A percentile compares a stretch with the other conserved stretches of the same genome.
These are phyloP conservation scores for Yamadazyma sp. DNA, from an alignment of 1,139 yeast genomes.

Conservation along the genomic window DNA sequence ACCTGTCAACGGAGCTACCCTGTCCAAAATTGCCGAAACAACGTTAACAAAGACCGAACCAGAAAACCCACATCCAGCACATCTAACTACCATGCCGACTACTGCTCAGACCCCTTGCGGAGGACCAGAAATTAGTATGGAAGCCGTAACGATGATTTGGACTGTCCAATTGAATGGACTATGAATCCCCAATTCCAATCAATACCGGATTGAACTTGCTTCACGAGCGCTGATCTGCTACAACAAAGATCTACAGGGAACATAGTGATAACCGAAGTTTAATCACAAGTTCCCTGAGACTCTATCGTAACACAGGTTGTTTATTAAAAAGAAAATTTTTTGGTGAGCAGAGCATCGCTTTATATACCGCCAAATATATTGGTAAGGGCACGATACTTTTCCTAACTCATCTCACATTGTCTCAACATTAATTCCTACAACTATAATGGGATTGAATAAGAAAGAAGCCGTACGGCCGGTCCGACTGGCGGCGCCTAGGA, in stretches of 20 bases:
- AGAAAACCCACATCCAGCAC: slow-evolving; percentile 2
- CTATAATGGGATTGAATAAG: slow-evolving; percentile 13
- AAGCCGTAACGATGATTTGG: slow-evolving; percentile 26
- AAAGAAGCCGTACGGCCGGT: slow-evolving; percentile 4
- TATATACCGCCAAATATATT: slow-evolving; percentile 4
- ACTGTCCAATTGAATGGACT: slow-evolving; percentile 5
- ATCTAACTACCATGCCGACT: slow-evolving; percentile 2
- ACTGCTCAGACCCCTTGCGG: slow-evolving; percentile 57
- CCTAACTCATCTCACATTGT: not conserved
- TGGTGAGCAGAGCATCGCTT: slow-evolving; percentile 4
- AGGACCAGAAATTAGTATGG: slow-evolving; percentile 41
- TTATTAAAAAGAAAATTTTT: slow-evolving; percentile 15
- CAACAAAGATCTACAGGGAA: slow-evolving; percentile 37
- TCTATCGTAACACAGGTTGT: slow-evolving; percentile 54
- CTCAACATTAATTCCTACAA: not conserved
- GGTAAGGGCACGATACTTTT: slow-evolving; percentile 4
- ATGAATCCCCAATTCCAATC: not conserved
- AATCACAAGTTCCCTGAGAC: slow-evolving; percentile 33
- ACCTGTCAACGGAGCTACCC: slow-evolving; percentile 90
- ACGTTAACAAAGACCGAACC: slow-evolving; percentile 4
- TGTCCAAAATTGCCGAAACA: slow-evolving; percentile 48
- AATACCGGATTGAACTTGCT: slow-evolving; percentile 41
- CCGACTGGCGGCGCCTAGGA: slow-evolving; percentile 5
- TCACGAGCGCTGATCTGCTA: slow-evolving; percentile 74
- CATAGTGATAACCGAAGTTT: slow-evolving; percentile 28